These are phyloP conservation scores for Plantago lanceolata DNA, from an alignment of 305 asterid genomes.

Conservation along the genomic window DNA sequence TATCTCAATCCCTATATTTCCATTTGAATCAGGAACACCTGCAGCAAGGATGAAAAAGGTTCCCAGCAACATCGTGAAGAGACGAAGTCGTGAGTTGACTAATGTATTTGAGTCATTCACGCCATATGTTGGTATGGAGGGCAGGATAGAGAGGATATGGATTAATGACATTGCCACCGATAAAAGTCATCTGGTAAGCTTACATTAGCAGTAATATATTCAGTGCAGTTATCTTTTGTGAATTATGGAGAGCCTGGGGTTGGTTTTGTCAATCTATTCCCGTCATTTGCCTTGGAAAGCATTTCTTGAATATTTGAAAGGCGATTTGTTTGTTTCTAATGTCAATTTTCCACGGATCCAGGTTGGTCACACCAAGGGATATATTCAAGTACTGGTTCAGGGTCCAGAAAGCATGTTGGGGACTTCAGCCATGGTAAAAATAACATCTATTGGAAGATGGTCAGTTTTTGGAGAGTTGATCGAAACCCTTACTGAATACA, in stretches of 20 bases:
- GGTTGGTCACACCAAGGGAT: constrained; percentile 99
- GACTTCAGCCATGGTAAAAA: constrained; percentile 67
- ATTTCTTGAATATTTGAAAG: constrained; percentile 1
- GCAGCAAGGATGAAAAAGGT: constrained; percentile 96
- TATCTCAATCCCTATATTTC: constrained; percentile 16
- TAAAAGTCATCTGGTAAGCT: constrained; percentile 61
- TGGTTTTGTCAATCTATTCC: neutral
- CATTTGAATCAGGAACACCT: constrained; percentile 57
- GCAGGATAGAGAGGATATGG: constrained; percentile 84
- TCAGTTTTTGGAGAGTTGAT: constrained; percentile 91
- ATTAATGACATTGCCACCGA: constrained; percentile 78
- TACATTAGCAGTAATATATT: neutral
- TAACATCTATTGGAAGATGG: constrained; percentile 92
- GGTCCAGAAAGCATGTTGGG: constrained; percentile 86
- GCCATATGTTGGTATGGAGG: constrained; percentile 80
- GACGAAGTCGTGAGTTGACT: constrained; percentile 82
- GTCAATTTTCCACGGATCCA: constrained; percentile 27
- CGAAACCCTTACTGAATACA: constrained; percentile 44
- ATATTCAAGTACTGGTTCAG: constrained; percentile 80
- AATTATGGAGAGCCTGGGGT: neutral
- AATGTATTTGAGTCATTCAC: constrained; percentile 74
- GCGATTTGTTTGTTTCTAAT: neutral
- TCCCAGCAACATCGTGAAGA: constrained; percentile 71
- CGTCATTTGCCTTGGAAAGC: neutral
- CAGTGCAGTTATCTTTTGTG: neutral